A percentile compares a stretch with the other conserved stretches of the same genome.
These are phyloP conservation scores for Sporormia fimetaria DNA, from an alignment of 495 filamentous ascomycete species.

Conservation along the genomic window DNA sequence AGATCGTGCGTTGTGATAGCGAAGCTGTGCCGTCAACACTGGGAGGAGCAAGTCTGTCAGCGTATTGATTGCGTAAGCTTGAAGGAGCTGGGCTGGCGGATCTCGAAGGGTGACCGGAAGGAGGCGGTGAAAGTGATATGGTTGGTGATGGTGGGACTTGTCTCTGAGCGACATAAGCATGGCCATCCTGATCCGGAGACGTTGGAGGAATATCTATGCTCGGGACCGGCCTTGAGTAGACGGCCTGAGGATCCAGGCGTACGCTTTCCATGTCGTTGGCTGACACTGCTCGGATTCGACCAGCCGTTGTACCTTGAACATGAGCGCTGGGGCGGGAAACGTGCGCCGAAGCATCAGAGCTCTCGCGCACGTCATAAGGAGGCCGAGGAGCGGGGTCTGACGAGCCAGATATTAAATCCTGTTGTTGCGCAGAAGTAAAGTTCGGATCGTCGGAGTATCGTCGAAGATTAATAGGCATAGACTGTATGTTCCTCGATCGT, in stretches of 20 bases:
- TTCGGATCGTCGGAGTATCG: conserved; percentile 58
- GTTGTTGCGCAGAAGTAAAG: conserved; percentile 37
- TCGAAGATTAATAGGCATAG: conserved; percentile 54
- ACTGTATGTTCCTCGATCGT: conserved; percentile 60
- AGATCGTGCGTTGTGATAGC: conserved; percentile 4
- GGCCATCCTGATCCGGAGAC: conserved; percentile 16
- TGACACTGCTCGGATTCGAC: conserved; percentile 51
- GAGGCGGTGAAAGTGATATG: conserved; percentile 31
- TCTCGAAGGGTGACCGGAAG: conserved; percentile 25
- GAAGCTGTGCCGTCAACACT: neutral
- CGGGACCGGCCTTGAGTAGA: conserved; percentile 14
- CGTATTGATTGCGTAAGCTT: conserved; percentile 1
- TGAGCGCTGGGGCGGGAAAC: conserved; percentile 25
- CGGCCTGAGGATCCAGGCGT: conserved; percentile 21
- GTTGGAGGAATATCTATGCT: conserved; percentile 26
- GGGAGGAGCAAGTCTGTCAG: conserved; percentile 18
- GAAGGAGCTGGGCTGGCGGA: conserved; percentile 27
- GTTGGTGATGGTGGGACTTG: conserved; percentile 22
- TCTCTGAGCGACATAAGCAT: neutral
- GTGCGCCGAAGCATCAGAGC: conserved; percentile 16
- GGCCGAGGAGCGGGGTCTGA: conserved; percentile 37
- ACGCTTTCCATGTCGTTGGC: conserved; percentile 44
- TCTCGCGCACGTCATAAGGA: conserved; percentile 26
- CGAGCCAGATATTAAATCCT: conserved; percentile 40
- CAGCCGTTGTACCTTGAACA: conserved; percentile 30